Conservation (phyloP, 495 filamentous ascomycete species). For the Bathelium albidoporum region DNA sequence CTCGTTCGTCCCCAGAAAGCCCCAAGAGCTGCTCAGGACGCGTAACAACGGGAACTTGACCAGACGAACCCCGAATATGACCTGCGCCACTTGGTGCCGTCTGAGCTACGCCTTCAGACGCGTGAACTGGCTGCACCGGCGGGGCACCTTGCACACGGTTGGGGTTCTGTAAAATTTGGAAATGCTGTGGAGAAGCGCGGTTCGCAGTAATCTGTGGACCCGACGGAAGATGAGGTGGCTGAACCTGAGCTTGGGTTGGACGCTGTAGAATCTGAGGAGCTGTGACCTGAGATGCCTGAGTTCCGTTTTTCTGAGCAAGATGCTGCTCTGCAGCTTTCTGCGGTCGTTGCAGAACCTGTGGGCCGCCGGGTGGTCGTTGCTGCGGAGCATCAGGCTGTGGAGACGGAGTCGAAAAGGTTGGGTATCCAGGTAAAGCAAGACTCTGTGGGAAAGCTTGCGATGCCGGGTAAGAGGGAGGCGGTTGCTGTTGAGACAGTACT, state of each 20-base stretch:
- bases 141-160: constrained; percentile 31
- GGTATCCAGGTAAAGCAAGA: neutral
- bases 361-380: constrained; percentile 10
- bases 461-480: constrained; percentile 19
- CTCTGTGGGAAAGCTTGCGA: neutral
- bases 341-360: constrained; percentile 33
- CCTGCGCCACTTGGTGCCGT: constrained; percentile 14
- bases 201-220: constrained; percentile 31
- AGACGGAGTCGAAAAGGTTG: constrained; percentile 1
- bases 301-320: constrained; percentile 8
- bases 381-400: constrained; percentile 6
- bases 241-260: constrained; percentile 30
- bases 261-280: constrained; percentile 40
- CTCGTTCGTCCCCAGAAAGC: constrained; percentile 67
- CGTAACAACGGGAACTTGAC: constrained; percentile 44
- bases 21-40: constrained; percentile 65
- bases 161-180: constrained; percentile 41
- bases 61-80: constrained; percentile 30
- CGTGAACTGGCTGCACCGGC: constrained; percentile 19
- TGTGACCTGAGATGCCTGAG: constrained; percentile 22
- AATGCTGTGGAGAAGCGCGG: constrained; percentile 32
- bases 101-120: constrained; percentile 23
- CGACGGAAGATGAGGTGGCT: constrained; percentile 25
- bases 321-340: constrained; percentile 17
- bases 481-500: constrained; percentile 17